Evolutionary conservation across 108 stramenopile species (phyloP).

Genomic region (Nitzschia palea): DNA sequence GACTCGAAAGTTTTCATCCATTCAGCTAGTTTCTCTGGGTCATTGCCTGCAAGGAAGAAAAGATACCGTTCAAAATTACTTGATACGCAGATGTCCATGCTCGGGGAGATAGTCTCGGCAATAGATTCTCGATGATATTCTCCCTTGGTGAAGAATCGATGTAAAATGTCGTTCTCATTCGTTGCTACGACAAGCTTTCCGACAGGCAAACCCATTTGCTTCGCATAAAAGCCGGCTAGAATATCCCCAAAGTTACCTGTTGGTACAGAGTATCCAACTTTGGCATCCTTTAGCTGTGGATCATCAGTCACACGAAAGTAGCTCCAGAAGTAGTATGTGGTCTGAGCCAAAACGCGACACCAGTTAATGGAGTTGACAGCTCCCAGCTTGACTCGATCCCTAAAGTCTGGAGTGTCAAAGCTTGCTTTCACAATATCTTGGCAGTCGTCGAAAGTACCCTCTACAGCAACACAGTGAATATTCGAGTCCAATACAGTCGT

Average conservation of each 20-base stretch:
- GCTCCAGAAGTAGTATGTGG: constrained; percentile 98
- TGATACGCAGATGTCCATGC: constrained; percentile 98
- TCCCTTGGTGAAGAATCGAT: constrained; percentile 95
- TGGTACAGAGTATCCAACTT: constrained; percentile 91
- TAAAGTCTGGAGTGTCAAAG: constrained; percentile 88
- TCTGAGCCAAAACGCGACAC: constrained; percentile 98
- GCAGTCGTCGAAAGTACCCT: constrained; percentile 97
- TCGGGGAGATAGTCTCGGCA: constrained; percentile 88
- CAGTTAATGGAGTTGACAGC: constrained; percentile 99
- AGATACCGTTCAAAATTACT: constrained; percentile 99
- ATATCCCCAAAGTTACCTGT: constrained; percentile 99
- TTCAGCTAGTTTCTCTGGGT: constrained; percentile 67
- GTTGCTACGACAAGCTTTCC: constrained; percentile 94
- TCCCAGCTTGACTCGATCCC: constrained; percentile 90
- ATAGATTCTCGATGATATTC: constrained; percentile 90
- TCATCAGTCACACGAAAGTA: constrained; percentile 90
- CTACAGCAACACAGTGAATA: constrained; percentile 93
- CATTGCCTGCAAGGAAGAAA: constrained; percentile 91
- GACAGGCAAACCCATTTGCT: constrained; percentile 97
- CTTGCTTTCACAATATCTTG: constrained; percentile 98
- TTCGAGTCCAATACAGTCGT: constrained; percentile 95
- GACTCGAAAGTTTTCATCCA: constrained; percentile 94
- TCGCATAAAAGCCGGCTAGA: constrained; percentile 97
- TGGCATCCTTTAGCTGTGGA: constrained; percentile 30
- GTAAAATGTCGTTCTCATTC: constrained; percentile 99